These are phyloP conservation scores for Aspergillus sp. DNA, from an alignment of 2,329 filamentous ascomycete genomes.

Conservation along the genomic window DNA sequence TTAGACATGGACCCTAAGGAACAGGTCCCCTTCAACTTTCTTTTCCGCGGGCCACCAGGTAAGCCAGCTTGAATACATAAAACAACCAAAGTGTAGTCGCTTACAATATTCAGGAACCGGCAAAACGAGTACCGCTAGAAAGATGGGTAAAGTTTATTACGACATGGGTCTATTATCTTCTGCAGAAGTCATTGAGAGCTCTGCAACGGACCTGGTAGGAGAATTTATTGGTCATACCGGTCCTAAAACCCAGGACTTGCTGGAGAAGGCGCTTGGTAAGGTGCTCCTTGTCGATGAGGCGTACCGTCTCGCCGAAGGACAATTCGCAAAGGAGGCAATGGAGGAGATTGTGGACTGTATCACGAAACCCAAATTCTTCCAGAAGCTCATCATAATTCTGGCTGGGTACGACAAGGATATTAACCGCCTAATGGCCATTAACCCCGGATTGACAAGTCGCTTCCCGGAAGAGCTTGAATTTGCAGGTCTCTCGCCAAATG, in stretches of 20 bases:
- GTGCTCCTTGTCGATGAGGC: slow-evolving; percentile 74
- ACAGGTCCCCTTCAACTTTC: slow-evolving; percentile 65
- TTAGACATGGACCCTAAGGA: slow-evolving; percentile 57
- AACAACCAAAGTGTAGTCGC: not conserved
- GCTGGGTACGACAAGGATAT: slow-evolving; percentile 70
- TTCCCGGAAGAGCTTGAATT: slow-evolving; percentile 66
- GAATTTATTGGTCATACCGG: slow-evolving; percentile 70
- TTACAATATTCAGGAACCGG: slow-evolving; percentile 56
- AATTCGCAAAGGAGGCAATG: slow-evolving; percentile 58
- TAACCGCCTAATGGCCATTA: slow-evolving; percentile 60
- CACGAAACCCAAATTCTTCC: slow-evolving; percentile 58
- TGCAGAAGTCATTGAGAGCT: slow-evolving; percentile 63
- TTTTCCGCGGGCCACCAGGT: slow-evolving; percentile 68
- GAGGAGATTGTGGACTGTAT: slow-evolving; percentile 54
- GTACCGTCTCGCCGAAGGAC: slow-evolving; percentile 61
- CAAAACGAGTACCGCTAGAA: slow-evolving; percentile 71
- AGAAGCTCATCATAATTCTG: slow-evolving; percentile 65
- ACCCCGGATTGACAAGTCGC: slow-evolving; percentile 63
- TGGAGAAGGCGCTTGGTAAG: slow-evolving; percentile 64
- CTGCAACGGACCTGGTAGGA: slow-evolving; percentile 67
- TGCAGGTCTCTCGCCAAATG: slow-evolving; percentile 39
- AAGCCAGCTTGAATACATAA: slow-evolving; percentile 15
- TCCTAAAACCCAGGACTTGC: slow-evolving; percentile 60
- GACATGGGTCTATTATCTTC: slow-evolving; percentile 68
- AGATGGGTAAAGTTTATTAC: slow-evolving; percentile 74